Conservation (phyloP, 495 filamentous ascomycete genomes). For the Podospora sp. region DNA sequence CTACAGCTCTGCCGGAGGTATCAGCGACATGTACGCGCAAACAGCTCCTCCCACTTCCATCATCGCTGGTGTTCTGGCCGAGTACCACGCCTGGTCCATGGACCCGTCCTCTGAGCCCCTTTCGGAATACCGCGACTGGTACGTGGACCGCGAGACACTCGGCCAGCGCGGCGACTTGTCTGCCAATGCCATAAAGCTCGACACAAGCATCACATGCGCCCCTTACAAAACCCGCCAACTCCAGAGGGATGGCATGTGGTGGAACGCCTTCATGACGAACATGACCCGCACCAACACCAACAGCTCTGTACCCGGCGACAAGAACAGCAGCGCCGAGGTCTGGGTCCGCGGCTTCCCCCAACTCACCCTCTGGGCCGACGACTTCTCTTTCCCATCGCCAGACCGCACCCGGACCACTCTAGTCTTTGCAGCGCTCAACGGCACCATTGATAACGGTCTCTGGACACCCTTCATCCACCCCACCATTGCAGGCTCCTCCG, state of each 20-base stretch:
- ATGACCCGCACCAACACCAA: slow-evolving; percentile 29
- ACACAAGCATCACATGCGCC: slow-evolving; percentile 29
- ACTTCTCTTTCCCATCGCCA: slow-evolving; percentile 28
- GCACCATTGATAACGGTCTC: slow-evolving; percentile 32
- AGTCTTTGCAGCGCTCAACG: slow-evolving; percentile 38
- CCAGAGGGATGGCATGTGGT: slow-evolving; percentile 18
- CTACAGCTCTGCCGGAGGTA: slow-evolving; percentile 29
- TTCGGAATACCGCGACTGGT: slow-evolving; percentile 34
- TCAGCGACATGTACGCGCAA: slow-evolving; percentile 31
- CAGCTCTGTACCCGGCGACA: slow-evolving; percentile 8
- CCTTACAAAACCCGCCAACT: slow-evolving; percentile 27
- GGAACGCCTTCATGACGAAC: slow-evolving; percentile 36
- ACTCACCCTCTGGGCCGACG: slow-evolving; percentile 32
- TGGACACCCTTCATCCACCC: slow-evolving; percentile 15
- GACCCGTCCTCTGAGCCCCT: slow-evolving; percentile 33
- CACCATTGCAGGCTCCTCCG: slow-evolving; percentile 26
- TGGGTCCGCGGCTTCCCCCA: slow-evolving; percentile 28
- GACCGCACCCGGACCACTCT: slow-evolving; percentile 29
- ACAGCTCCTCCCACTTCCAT: slow-evolving; percentile 33
- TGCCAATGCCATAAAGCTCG: slow-evolving; percentile 28
- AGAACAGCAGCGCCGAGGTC: slow-evolving; percentile 26
- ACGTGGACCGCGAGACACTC: slow-evolving; percentile 31
- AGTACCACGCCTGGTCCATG: slow-evolving; percentile 32
- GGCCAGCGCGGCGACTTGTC: slow-evolving; percentile 27
- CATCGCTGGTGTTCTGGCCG: slow-evolving; percentile 26